These are phyloP conservation scores for Flaveria brownii DNA, from an alignment of 129 eudicot species.

Conservation along the genomic window DNA sequence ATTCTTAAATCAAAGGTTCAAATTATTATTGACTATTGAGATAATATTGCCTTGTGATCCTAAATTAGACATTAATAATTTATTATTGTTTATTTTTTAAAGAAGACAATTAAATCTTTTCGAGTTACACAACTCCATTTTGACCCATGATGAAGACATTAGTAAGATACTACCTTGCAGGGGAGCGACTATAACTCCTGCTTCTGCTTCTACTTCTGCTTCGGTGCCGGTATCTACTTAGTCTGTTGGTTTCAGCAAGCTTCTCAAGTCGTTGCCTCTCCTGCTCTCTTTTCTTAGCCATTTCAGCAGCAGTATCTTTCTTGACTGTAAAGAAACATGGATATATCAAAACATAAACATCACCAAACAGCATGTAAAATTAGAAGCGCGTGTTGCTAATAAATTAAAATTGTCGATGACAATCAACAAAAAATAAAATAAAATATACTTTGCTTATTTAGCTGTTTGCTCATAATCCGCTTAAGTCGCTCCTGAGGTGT, in stretches of 20 bases:
- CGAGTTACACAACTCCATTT: neutral
- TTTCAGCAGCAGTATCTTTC: conserved; percentile 88
- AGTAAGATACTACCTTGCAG: conserved; percentile 58
- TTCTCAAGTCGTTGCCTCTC: conserved; percentile 86
- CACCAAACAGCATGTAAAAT: conserved; percentile 17
- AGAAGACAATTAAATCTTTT: neutral
- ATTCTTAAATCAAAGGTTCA: neutral
- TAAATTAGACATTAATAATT: neutral
- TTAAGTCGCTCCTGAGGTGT: conserved; percentile 97
- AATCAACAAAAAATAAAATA: conserved; percentile 7
- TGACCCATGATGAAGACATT: neutral
- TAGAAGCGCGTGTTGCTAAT: neutral
- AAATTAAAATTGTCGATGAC: neutral
- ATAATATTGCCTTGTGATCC: neutral
- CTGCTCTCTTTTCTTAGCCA: conserved; percentile 93
- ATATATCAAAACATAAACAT: conserved; percentile 13
- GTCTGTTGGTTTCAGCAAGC: conserved; percentile 79
- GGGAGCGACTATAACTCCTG: conserved; percentile 87
- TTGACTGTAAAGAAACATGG: conserved; percentile 53
- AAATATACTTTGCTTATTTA: conserved; percentile 80
- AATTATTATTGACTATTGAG: neutral
- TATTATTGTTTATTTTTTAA: neutral
- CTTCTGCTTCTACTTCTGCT: conserved; percentile 87
- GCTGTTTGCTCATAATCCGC: conserved; percentile 95
- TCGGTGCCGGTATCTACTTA: conserved; percentile 60